A percentile compares a stretch with the other conserved stretches of the same genome.
These are phyloP conservation scores for Pholiota adiposa DNA, from an alignment of 1,284 basidiomycete species.

Conservation along the genomic window DNA sequence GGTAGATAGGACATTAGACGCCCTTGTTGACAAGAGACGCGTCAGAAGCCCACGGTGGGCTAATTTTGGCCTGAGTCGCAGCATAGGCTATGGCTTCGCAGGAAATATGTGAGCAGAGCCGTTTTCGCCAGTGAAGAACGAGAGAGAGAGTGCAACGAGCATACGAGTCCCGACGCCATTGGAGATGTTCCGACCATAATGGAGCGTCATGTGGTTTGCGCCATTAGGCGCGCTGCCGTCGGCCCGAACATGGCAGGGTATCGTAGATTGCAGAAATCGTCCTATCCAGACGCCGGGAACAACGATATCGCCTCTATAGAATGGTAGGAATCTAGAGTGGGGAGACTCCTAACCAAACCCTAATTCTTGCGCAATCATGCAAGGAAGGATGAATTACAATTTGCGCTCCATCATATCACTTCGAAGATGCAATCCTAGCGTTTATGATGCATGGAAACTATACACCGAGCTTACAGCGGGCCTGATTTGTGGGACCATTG, in stretches of 20 bases:
- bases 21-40: slow-evolving; percentile 61
- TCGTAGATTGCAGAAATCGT: background rate
- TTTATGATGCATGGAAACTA: background rate
- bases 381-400: too few species aligned
- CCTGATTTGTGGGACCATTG: background rate
- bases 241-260: background rate
- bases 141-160: background rate
- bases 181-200: slow-evolving; percentile 21
- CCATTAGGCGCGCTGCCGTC: background rate
- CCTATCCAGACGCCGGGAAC: background rate
- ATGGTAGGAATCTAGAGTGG: background rate
- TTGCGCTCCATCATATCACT: background rate
- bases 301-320: background rate
- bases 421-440: background rate
- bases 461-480: background rate
- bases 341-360: too few species aligned
- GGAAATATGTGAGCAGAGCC: slow-evolving; percentile 3
- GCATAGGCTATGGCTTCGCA: slow-evolving; percentile 19
- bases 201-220: slow-evolving; percentile 13
- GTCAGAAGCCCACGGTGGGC: slow-evolving; percentile 24
- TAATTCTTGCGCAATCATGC: too few species aligned
- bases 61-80: slow-evolving; percentile 29
- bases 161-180: background rate
- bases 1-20: slow-evolving; percentile 63
- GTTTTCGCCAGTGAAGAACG: slow-evolving; percentile 12